phyloP scores from a whole-genome alignment of 129 eudicot genomes.

The Helichrysum umbraculigerum region DNA sequence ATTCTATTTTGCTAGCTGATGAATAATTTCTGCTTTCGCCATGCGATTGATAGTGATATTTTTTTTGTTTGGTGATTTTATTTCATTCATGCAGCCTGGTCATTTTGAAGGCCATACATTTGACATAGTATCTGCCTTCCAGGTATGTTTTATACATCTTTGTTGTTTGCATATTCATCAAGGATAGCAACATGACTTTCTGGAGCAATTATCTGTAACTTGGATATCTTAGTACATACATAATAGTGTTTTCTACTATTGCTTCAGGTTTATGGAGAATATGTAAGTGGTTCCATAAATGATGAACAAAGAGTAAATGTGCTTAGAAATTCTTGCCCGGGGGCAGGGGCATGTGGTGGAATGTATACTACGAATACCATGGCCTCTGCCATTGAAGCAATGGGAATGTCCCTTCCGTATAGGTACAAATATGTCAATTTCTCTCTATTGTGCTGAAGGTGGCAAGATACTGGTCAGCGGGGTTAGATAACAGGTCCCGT shows the following conservation, averaged over 20 bases:
- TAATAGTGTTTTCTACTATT: slow-evolving; percentile 35
- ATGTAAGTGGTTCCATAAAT: slow-evolving; percentile 79
- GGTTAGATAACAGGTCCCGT: no score
- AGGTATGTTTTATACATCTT: slow-evolving; percentile 43
- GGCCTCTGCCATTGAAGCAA: no score
- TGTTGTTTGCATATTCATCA: neutral
- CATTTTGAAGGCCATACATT: slow-evolving; percentile 80
- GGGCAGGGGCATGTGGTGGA: slow-evolving; percentile 99
- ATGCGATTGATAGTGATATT: neutral
- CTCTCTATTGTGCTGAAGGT: no score
- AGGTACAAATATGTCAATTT: no score
- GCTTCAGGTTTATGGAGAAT: slow-evolving; percentile 84
- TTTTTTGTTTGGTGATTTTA: neutral
- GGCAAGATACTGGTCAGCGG: no score
- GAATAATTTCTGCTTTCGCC: neutral
- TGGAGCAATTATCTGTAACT: no score
- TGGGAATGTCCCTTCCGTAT: no score
- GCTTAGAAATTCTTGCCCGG: slow-evolving; percentile 88
- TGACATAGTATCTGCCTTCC: slow-evolving; percentile 95
- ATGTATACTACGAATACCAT: no score
- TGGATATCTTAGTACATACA: slow-evolving; percentile 52
- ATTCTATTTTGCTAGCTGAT: neutral
- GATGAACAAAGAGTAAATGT: slow-evolving; percentile 85
- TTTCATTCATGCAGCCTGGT: slow-evolving; percentile 79
- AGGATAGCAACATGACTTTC: no score